Evolutionary conservation across 768 basidiomycete species (phyloP).

Genomic region (Rhizopogon rudus): DNA sequence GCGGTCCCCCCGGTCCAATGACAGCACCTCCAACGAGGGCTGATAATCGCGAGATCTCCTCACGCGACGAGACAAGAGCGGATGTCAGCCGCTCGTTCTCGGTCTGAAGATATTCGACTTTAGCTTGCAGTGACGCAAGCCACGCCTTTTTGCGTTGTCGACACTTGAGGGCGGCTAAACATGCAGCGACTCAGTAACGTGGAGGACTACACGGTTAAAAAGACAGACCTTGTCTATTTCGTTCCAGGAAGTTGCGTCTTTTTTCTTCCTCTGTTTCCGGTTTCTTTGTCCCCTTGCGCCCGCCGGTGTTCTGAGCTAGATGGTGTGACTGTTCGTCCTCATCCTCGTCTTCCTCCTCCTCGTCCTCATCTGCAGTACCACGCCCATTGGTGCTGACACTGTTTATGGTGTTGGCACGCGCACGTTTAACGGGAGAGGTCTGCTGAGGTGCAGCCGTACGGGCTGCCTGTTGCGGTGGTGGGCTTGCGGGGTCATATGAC

Average conservation of each 20-base stretch:
- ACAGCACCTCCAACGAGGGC: conserved; percentile 65
- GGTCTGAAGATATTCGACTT: conserved; percentile 86
- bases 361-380: conserved; percentile 30
- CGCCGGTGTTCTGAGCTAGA: conserved; percentile 17
- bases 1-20: conserved; percentile 36
- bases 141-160: conserved; percentile 99
- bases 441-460: conserved; percentile 19
- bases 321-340: conserved; percentile 29
- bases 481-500: conserved; percentile 42
- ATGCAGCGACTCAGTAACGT: conserved; percentile 4
- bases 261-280: conserved; percentile 99
- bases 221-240: conserved; percentile 92
- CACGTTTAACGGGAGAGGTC: conserved; percentile 27
- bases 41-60: conserved; percentile 84
- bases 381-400: conserved; percentile 22
- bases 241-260: conserved; percentile 91
- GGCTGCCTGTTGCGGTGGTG: conserved; percentile 21
- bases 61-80: conserved; percentile 82
- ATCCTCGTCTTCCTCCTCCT: conserved; percentile 36
- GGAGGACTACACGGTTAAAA: neutral
- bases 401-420: conserved; percentile 32
- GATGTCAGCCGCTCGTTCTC: conserved; percentile 93
- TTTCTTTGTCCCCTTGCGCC: conserved; percentile 47
- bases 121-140: conserved; percentile 87
- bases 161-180: conserved; percentile 91